Evolutionary conservation across 345 rosid genomes (phyloP), one percentile per base, ranked within the genome.

Genomic region (Clausena lansium): DNA sequence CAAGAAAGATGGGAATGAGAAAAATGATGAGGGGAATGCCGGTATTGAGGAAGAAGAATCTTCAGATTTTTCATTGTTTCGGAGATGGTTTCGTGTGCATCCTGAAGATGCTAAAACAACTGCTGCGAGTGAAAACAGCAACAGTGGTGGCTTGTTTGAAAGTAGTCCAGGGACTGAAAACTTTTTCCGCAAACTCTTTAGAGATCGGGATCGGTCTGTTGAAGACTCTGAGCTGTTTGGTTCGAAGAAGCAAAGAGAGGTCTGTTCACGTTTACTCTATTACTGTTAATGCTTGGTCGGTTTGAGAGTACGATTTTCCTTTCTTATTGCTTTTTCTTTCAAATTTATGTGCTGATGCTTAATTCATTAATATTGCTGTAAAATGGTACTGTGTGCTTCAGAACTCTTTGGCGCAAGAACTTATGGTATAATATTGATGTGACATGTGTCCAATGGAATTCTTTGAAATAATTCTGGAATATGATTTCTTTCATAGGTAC

Each of bases 91-190:
- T 78, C 95, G 93, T 59, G 98, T 93, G 87, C 98, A 93, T 77
- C 99, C 98, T 25, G 98, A 94, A 89, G 97, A 97, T 76, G 82
- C 83, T 58, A 94, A 86, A 84, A 86, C 74, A 74, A 72, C 84
- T 75, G 70, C 82, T 54, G 83, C 81, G 39, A 89, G 80, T 87
- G 98, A 90, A 84, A 84, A 74, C 84, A 87, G 85, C 81, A 83
- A 83, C 78, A 81, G 77, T 75, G 86, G 89, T 70, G 75, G 83
- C 75, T 79, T 92, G 84, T 84, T 52, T 81, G 99, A 94, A 84
- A 92, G 95, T 82, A 97, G 98, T 83, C 98, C 96, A 5, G 97
- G 99, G 73, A 93, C 98, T 11, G 98, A 97, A 82, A 94, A 83
- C 74, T 97, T 97, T 86, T 97, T 97, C 83, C 97, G 98, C 77